Percentiles rank a stretch among this genome's conserved stretches.
Evolutionary conservation across 441 rosid genomes (phyloP).

Genomic region (Populus tomentosa): DNA sequence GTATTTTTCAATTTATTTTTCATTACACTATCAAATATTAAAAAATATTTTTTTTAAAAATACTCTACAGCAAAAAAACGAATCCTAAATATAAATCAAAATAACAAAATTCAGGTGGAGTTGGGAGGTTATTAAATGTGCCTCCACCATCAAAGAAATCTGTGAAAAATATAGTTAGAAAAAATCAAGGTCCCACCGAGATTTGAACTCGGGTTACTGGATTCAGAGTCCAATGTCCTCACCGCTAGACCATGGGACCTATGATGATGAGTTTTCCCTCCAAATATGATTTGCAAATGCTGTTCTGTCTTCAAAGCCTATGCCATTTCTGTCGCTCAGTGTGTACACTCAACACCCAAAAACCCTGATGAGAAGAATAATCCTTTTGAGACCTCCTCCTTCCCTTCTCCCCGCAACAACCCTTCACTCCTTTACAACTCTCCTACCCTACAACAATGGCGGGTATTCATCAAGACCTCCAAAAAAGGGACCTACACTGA

Average conservation of each 20-base stretch:
- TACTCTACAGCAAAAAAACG: too few relatives aligned
- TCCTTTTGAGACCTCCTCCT: slow-evolving; percentile 21
- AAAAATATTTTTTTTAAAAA: too few relatives aligned
- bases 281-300: too few relatives aligned
- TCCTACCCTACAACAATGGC: slow-evolving; percentile 19
- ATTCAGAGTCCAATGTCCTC: slow-evolving; percentile 60
- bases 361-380: slow-evolving; percentile 32
- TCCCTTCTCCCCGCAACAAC: slow-evolving; percentile 10
- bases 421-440: slow-evolving; percentile 15
- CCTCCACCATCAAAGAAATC: too few relatives aligned
- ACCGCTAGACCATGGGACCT: slow-evolving; percentile 55
- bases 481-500: slow-evolving; percentile 7
- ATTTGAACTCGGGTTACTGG: slow-evolving; percentile 57
- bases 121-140: too few relatives aligned
- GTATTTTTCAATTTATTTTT: too few relatives aligned
- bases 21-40: too few relatives aligned
- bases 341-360: not conserved
- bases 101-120: too few relatives aligned
- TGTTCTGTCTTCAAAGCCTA: too few relatives aligned
- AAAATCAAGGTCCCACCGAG: slow-evolving; percentile 39
- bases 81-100: too few relatives aligned
- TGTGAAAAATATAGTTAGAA: not conserved
- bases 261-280: fast-evolving
- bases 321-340: too few relatives aligned
- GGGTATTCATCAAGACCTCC: slow-evolving; percentile 12